Conservation (phyloP, 2,329 filamentous ascomycete species). For the Aspergillus sp. region DNA sequence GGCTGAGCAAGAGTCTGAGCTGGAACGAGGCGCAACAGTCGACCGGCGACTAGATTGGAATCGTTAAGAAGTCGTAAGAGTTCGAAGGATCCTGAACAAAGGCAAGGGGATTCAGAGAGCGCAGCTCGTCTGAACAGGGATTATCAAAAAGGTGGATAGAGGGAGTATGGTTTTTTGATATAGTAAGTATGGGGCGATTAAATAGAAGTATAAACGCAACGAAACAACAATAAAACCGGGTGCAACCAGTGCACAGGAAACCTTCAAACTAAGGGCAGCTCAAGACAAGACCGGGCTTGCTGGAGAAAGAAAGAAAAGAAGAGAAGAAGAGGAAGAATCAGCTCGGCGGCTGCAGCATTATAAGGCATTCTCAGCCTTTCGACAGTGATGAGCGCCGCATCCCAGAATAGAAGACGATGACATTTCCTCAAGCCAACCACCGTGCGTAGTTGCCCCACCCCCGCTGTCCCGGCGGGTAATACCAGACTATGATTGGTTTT, state of each 20-base stretch:
- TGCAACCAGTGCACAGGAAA: constrained; percentile 42
- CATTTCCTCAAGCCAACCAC: background rate
- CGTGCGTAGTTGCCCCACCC: background rate
- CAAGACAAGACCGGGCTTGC: constrained; percentile 55
- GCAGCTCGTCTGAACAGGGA: constrained; percentile 35
- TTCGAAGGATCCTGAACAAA: constrained; percentile 25
- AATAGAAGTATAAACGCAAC: constrained; percentile 34
- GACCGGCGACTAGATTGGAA: constrained; percentile 31
- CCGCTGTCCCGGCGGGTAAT: background rate
- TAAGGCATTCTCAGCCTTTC: constrained; percentile 8
- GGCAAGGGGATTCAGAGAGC: constrained; percentile 33
- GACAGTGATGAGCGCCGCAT: background rate
- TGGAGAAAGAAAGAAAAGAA: constrained; percentile 53
- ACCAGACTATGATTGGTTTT: background rate
- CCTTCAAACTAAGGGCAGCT: constrained; percentile 46
- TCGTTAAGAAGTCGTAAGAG: constrained; percentile 22
- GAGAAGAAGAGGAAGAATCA: constrained; percentile 12
- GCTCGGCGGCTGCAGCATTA: constrained; percentile 18
- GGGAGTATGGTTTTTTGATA: constrained; percentile 29
- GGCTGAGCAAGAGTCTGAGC: constrained; percentile 25
- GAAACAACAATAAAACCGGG: constrained; percentile 44
- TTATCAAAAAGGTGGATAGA: constrained; percentile 24
- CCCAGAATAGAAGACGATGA: background rate
- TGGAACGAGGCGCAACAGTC: constrained; percentile 22
- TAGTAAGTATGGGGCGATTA: constrained; percentile 16